Evolutionary conservation across 768 basidiomycete genomes (phyloP).

Genomic region (Xerocomus spinulosus): DNA sequence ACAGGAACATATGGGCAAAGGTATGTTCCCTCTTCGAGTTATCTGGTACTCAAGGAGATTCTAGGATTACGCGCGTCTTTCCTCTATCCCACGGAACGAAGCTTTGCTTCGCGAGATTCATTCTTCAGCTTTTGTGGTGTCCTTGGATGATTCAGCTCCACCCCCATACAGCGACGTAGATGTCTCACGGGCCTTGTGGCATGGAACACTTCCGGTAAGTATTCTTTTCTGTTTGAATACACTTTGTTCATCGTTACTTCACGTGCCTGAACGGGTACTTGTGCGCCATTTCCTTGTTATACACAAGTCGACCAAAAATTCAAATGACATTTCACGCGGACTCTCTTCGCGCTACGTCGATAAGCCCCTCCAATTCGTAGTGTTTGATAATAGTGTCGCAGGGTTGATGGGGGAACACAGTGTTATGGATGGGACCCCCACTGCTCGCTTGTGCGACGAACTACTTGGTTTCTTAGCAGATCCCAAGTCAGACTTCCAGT

Average conservation of each 20-base stretch:
- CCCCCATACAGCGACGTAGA: slow-evolving; percentile 47
- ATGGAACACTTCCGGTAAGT: slow-evolving; percentile 57
- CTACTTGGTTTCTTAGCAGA: slow-evolving; percentile 57
- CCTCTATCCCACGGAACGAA: slow-evolving; percentile 56
- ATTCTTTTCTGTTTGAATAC: slow-evolving; percentile 26
- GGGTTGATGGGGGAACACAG: slow-evolving; percentile 94
- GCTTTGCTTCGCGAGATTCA: slow-evolving; percentile 68
- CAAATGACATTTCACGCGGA: slow-evolving; percentile 33
- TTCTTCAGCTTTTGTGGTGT: slow-evolving; percentile 81
- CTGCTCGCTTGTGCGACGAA: slow-evolving; percentile 65
- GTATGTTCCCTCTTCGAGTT: slow-evolving; percentile 21
- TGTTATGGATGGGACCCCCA: slow-evolving; percentile 87
- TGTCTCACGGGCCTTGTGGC: slow-evolving; percentile 74
- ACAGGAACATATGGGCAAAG: slow-evolving; percentile 88
- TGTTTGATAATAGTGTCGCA: slow-evolving; percentile 76
- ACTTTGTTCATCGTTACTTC: not conserved
- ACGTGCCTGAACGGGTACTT: not conserved
- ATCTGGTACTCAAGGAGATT: not conserved
- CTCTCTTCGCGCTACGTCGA: slow-evolving; percentile 82
- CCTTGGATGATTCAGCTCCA: slow-evolving; percentile 58
- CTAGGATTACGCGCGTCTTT: slow-evolving; percentile 63
- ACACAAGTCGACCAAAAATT: slow-evolving; percentile 22
- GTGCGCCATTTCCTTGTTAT: not conserved
- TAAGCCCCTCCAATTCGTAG: slow-evolving; percentile 83
- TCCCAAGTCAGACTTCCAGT: slow-evolving; percentile 61